Base-by-base conservation (phyloP, 2,329 filamentous ascomycete species). In the Trichophaea hybrida region DNA sequence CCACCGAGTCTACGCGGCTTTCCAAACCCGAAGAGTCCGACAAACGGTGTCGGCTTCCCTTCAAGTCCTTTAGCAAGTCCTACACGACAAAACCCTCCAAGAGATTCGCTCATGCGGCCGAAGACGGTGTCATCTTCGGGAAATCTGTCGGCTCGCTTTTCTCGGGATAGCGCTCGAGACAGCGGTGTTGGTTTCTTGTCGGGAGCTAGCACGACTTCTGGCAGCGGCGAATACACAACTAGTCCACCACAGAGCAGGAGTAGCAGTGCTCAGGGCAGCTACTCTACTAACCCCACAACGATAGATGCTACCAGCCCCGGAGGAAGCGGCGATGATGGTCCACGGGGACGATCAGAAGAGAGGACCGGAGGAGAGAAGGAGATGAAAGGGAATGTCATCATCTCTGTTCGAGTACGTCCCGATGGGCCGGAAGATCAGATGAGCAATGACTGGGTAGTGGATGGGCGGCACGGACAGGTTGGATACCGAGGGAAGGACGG, bases 331-430 rank as follows among this genome's bases (percentile, higher is more conserved):
- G 53, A 59, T 3, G 63, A 65, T 53, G 55, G 59, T 12, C 54
- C 58, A n/a, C 55, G 63, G 32, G 61, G 63, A n/a, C 48, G 59
- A 54, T 59, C 69, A 0, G 73, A 71, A 31, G 71, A 70, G 52
- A 60, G 59, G 43, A 50, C 49, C 44, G 61, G 63, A n/a, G 65
- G 64, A 12, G 67, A 70, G 24, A 83, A 81, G 68, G 89, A 96
- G 68, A 81, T 79, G 58, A 97, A 95, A 72, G 93, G 93, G 55
- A 98, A 98, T 69, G 91, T 98, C 12, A 74, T 97, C 63, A 91
- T 98, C 67, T 97, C 93, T 70, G 90, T 98, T 40, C 82, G 93
- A 70, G 90, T 97, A 46, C 81, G 93, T 35, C 93, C 93, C 34
- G 90, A 96, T 73, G 78, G 62, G 49, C 61, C 81, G 3, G 80